phyloP scores from a whole-genome alignment of 208 protist genomes.

The Leptomonas seymouri region DNA sequence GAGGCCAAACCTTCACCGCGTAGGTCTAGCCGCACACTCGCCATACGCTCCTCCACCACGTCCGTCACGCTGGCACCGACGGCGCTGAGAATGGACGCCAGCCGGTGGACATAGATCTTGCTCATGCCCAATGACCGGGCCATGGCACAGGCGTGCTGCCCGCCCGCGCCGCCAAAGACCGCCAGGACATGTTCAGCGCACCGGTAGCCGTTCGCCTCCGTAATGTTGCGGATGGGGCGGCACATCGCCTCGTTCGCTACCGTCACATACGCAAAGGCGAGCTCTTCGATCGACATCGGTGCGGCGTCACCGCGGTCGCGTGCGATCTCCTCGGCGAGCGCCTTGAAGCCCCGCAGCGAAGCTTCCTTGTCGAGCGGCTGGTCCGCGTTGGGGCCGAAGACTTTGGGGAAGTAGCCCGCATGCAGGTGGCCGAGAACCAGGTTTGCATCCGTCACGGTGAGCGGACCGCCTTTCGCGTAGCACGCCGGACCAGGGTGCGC shows the following conservation, averaged over 20 bases:
- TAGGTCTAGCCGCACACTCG: slow-evolving; percentile 51
- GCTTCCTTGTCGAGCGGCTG: slow-evolving; percentile 65
- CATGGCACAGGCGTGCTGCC: slow-evolving; percentile 95
- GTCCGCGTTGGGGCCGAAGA: slow-evolving; percentile 91
- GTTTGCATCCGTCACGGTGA: slow-evolving; percentile 97
- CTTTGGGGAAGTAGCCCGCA: slow-evolving; percentile 93
- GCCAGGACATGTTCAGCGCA: slow-evolving; percentile 83
- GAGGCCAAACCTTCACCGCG: slow-evolving; percentile 23
- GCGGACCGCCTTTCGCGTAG: slow-evolving; percentile 93
- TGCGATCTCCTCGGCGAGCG: slow-evolving; percentile 67
- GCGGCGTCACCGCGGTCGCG: slow-evolving; percentile 28
- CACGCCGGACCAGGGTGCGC: slow-evolving; percentile 92
- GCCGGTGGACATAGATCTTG: slow-evolving; percentile 70
- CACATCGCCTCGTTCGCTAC: slow-evolving; percentile 97
- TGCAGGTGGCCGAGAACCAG: slow-evolving; percentile 92
- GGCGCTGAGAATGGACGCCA: slow-evolving; percentile 91
- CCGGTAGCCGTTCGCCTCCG: slow-evolving; percentile 90
- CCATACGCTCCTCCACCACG: slow-evolving; percentile 89
- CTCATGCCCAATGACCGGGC: slow-evolving; percentile 86
- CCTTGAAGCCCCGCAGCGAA: slow-evolving; percentile 57
- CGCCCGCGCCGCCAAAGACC: slow-evolving; percentile 95
- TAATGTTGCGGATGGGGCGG: slow-evolving; percentile 93
- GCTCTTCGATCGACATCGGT: slow-evolving; percentile 65
- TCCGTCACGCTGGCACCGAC: slow-evolving; percentile 94
- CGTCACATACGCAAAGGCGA: slow-evolving; percentile 92